phyloP scores from a whole-genome alignment of 257 asterid genomes.

The Anisodus tanguticus region DNA sequence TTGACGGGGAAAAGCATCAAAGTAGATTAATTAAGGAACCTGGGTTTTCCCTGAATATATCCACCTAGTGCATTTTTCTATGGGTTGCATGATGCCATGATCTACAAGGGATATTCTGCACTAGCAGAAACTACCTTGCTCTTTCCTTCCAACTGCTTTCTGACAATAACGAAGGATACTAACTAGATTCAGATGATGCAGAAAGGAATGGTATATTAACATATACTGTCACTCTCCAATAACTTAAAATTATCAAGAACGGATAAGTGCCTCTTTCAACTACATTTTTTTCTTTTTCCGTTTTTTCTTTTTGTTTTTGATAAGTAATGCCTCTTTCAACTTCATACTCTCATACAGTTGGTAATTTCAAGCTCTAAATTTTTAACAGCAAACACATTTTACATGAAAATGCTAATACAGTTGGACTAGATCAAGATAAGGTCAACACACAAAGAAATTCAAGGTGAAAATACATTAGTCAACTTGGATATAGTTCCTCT shows the following conservation, averaged over 20 bases:
- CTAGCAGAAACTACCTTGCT: not conserved
- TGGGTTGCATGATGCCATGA: not conserved
- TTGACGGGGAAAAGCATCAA: not conserved
- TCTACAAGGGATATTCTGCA: not conserved
- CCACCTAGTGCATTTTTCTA: constrained; percentile 10
- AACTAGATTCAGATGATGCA: constrained; percentile 5
- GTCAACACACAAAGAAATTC: not conserved
- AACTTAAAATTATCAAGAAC: not conserved
- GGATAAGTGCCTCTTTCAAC: not conserved
- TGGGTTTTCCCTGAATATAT: not conserved
- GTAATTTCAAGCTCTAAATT: not conserved
- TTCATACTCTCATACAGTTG: not conserved
- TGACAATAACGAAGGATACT: not conserved
- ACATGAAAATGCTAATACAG: not conserved
- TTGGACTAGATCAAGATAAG: not conserved
- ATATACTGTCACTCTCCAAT: not conserved
- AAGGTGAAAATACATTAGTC: not conserved
- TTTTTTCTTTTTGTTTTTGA: not conserved
- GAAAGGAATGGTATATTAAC: not conserved
- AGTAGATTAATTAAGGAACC: not conserved
- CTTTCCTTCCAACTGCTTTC: constrained; percentile 2
- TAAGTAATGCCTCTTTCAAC: not conserved
- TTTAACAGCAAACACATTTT: not conserved
- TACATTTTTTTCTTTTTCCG: not conserved
- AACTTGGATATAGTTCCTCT: no score